These are phyloP conservation scores for Calonectria multiphialidica DNA, from an alignment of 2,329 filamentous ascomycete species.

Conservation along the genomic window DNA sequence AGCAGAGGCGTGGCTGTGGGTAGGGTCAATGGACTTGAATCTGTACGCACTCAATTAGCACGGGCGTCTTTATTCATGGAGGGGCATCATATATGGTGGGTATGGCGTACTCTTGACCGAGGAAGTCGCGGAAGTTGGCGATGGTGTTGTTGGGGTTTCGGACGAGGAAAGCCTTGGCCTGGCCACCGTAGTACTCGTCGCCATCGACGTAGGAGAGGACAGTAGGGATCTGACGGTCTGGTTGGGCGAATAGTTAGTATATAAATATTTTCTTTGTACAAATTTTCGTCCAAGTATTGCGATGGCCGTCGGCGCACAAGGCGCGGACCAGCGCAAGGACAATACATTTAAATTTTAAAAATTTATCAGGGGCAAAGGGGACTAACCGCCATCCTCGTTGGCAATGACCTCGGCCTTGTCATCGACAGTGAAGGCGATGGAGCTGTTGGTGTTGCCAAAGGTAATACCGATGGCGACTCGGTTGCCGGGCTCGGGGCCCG, in stretches of 20 bases:
- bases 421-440: slow-evolving; percentile 92
- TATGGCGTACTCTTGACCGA: slow-evolving; percentile 85
- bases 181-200: slow-evolving; percentile 95
- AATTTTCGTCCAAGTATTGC: background rate
- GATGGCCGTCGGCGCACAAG: background rate
- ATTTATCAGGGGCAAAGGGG: background rate
- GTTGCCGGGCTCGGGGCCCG: slow-evolving; percentile 65
- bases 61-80: slow-evolving; percentile 15
- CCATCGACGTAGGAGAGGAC: slow-evolving; percentile 94
- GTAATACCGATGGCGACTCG: slow-evolving; percentile 90
- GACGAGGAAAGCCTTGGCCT: slow-evolving; percentile 94
- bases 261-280: background rate
- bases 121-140: slow-evolving; percentile 94
- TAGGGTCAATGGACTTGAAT: slow-evolving; percentile 97
- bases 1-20: slow-evolving; percentile 91
- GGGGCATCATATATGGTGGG: background rate
- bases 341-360: background rate
- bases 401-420: slow-evolving; percentile 98
- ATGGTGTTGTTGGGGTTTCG: slow-evolving; percentile 94
- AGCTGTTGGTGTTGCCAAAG: slow-evolving; percentile 98
- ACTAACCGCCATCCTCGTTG: slow-evolving; percentile 94
- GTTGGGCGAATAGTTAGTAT: slow-evolving; percentile 31
- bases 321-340: background rate
- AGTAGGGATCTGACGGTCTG: slow-evolving; percentile 96
- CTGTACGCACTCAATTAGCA: slow-evolving; percentile 50